A percentile compares a stretch with the other conserved stretches of the same genome.
phyloP scores from a whole-genome alignment of 2,329 filamentous ascomycete genomes.

The Clarireedia monteithiana region DNA sequence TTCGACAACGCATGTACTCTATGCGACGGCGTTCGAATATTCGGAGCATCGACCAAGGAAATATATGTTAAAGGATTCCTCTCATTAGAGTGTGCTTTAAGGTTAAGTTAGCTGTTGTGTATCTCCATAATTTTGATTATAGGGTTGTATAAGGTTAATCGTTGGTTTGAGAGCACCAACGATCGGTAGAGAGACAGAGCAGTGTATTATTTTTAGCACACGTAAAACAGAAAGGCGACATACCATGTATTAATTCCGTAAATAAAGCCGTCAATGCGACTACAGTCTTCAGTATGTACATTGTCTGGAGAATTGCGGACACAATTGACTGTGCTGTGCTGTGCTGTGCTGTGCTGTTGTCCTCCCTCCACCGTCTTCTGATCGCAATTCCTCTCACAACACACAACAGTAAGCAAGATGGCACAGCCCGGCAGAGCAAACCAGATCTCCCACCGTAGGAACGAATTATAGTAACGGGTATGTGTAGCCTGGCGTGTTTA shows the following conservation, averaged over 20 bases:
- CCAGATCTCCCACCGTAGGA: too few relatives aligned
- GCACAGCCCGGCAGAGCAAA: background rate
- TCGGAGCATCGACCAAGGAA: slow-evolving; percentile 63
- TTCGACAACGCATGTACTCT: slow-evolving; percentile 71
- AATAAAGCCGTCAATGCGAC: slow-evolving; percentile 17
- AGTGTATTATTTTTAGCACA: too few relatives aligned
- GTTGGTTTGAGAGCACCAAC: background rate
- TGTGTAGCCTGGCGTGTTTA: too few relatives aligned
- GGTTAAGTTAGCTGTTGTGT: slow-evolving; percentile 8
- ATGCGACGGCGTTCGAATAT: slow-evolving; percentile 71
- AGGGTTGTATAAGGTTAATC: background rate
- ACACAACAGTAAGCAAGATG: too few relatives aligned
- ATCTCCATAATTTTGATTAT: background rate
- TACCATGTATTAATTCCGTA: slow-evolving; percentile 13
- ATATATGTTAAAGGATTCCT: slow-evolving; percentile 73
- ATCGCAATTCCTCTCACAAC: background rate
- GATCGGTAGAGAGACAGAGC: too few relatives aligned
- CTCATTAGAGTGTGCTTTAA: slow-evolving; percentile 58
- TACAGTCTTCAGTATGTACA: slow-evolving; percentile 23
- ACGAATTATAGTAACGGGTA: too few relatives aligned
- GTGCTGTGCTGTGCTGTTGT: background rate
- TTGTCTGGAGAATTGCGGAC: slow-evolving; percentile 8
- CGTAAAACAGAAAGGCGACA: background rate
- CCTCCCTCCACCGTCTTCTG: background rate
- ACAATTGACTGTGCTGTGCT: background rate